phyloP scores from a whole-genome alignment of 129 eudicot genomes.

The Helianthus tuberosus region DNA sequence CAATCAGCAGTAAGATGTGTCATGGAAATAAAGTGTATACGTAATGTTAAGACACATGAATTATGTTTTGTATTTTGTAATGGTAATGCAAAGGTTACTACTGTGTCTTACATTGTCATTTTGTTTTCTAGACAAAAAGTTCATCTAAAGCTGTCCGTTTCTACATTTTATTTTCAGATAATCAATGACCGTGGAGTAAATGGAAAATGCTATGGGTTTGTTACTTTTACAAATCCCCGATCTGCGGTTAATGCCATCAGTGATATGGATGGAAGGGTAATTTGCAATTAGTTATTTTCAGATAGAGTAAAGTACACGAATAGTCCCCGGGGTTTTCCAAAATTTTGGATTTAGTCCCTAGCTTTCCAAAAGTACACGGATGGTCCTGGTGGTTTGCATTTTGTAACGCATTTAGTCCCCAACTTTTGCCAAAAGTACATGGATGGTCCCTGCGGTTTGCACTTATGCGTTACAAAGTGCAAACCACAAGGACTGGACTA shows the following conservation, averaged over 20 bases:
- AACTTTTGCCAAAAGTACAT: too few species aligned
- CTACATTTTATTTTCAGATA: conserved; percentile 53
- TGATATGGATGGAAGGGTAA: conserved; percentile 91
- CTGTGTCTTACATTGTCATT: not conserved
- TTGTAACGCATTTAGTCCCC: too few species aligned
- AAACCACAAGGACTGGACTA: too few species aligned
- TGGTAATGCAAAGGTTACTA: not conserved
- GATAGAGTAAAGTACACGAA: not conserved
- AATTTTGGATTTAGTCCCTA: too few species aligned
- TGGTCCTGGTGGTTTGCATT: too few species aligned
- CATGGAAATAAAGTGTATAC: not conserved
- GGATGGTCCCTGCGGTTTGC: too few species aligned
- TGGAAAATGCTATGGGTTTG: conserved; percentile 85
- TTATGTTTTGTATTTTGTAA: not conserved
- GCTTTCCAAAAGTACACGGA: too few species aligned
- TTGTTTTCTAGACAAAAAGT: conserved; percentile 1
- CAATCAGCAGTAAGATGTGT: not conserved
- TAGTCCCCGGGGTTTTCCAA: too few species aligned
- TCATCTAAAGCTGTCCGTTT: conserved; percentile 14
- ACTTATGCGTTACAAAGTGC: too few species aligned
- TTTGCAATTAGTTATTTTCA: conserved; percentile 10
- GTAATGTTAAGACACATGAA: not conserved
- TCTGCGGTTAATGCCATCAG: conserved; percentile 81
- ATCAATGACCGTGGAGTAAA: conserved; percentile 71
- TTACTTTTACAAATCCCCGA: conserved; percentile 84